phyloP scores from a whole-genome alignment of 2,329 filamentous ascomycete genomes.

The Fusarium incarnatum region DNA sequence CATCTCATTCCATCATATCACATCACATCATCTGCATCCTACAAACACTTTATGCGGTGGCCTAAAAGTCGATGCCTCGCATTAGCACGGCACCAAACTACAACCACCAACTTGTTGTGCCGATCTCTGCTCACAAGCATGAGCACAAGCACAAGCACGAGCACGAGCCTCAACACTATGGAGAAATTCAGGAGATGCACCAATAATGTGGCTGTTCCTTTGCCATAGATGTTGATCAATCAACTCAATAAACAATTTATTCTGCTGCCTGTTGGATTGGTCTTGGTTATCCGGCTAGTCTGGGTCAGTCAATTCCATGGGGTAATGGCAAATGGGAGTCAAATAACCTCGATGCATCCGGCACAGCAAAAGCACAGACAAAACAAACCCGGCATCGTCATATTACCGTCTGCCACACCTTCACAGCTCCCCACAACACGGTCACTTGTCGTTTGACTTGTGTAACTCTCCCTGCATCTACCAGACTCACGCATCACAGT shows the following conservation, averaged over 20 bases:
- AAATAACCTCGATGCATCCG: conserved; percentile 6
- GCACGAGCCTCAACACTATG: conserved; percentile 33
- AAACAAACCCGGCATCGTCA: conserved; percentile 20
- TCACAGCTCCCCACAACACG: conserved; percentile 28
- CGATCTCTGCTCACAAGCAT: conserved; percentile 26
- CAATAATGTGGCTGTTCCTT: conserved; percentile 12
- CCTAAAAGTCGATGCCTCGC: conserved; percentile 31
- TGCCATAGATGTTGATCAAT: conserved; percentile 16
- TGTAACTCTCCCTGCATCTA: conserved; percentile 22
- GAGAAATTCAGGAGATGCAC: conserved; percentile 5
- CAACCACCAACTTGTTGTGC: background rate
- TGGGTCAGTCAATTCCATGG: conserved; percentile 1
- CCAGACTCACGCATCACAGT: background rate
- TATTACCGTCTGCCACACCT: conserved; percentile 24
- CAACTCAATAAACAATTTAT: conserved; percentile 10
- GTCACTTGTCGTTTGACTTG: conserved; percentile 27
- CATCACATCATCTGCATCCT: conserved; percentile 15
- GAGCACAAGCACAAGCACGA: conserved; percentile 27
- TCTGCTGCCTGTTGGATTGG: conserved; percentile 33
- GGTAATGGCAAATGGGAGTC: conserved; percentile 20
- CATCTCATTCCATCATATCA: background rate
- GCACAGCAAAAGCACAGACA: conserved; percentile 27
- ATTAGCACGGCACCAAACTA: conserved; percentile 20
- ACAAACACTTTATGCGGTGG: conserved; percentile 15
- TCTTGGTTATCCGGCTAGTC: background rate